phyloP scores from a whole-genome alignment of 345 rosid species.

The Gossypium stocksii region DNA sequence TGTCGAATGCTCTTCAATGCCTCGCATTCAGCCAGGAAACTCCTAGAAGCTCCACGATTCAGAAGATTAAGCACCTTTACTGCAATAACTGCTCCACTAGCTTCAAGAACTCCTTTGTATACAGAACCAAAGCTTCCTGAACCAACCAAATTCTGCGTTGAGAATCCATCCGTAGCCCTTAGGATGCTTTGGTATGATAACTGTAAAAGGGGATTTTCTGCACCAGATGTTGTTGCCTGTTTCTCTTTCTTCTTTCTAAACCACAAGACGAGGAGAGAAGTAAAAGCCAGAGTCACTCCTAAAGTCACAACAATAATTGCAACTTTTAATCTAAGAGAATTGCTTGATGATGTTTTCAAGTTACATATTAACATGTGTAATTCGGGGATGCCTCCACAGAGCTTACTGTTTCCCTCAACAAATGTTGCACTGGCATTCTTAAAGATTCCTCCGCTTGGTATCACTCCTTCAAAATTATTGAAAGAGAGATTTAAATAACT shows the following conservation, averaged over 20 bases:
- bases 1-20: conserved; percentile 23
- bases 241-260: not conserved
- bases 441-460: conserved; percentile 34
- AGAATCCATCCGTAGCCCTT: conserved; percentile 24
- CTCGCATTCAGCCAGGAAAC: not conserved
- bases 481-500: conserved; percentile 28
- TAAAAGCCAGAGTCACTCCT: not conserved
- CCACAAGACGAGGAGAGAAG: not conserved
- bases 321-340: not conserved
- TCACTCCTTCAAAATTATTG: conserved; percentile 37
- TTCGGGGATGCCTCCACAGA: conserved; percentile 33
- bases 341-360: not conserved
- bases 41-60: not conserved
- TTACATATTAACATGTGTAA: conserved; percentile 10
- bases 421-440: conserved; percentile 28
- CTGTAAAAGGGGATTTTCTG: not conserved
- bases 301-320: not conserved
- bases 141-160: conserved; percentile 21
- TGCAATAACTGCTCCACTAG: conserved; percentile 8
- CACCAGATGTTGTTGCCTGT: not conserved
- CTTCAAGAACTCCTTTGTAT: conserved; percentile 15
- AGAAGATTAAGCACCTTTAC: conserved; percentile 38
- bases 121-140: conserved; percentile 24
- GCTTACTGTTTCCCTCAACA: conserved; percentile 27
- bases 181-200: conserved; percentile 2